Percentiles rank a stretch among this genome's conserved stretches.
phyloP scores from a whole-genome alignment of 164 flowering plant species.

The Vitis cinerea region DNA sequence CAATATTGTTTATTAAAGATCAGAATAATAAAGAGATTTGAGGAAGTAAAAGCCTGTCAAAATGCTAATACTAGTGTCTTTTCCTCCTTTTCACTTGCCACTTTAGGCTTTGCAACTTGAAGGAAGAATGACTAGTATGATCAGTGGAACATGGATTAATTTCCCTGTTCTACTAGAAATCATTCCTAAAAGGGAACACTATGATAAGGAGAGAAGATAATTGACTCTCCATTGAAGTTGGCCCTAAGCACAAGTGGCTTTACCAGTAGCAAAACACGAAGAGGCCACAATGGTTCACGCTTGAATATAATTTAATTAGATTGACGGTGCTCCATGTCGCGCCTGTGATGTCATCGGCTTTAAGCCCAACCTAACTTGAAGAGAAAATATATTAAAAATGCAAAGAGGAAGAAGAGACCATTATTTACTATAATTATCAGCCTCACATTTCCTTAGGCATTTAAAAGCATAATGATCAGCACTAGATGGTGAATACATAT shows the following conservation, averaged over 20 bases:
- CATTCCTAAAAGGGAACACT: background rate
- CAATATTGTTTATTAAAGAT: constrained; percentile 3
- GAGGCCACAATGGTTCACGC: background rate
- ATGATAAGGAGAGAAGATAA: no score
- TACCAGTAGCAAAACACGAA: background rate
- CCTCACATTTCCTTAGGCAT: background rate
- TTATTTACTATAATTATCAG: background rate
- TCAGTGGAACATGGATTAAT: background rate
- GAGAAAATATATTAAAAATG: background rate
- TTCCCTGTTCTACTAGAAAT: background rate
- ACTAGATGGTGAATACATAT: background rate
- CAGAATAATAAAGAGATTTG: background rate
- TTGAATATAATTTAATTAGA: background rate
- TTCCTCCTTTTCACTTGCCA: background rate
- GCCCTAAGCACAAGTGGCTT: background rate
- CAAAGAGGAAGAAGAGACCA: background rate
- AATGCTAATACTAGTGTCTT: background rate
- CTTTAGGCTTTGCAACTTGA: background rate
- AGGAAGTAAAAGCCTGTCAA: no score
- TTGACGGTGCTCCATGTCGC: background rate
- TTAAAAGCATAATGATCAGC: background rate
- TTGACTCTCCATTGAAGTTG: background rate
- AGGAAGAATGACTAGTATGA: background rate
- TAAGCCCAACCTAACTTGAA: background rate
- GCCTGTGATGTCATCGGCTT: background rate